Evolutionary conservation across 805 yeast genomes (phyloP).

Genomic region (Yamadazyma tumulicola): DNA sequence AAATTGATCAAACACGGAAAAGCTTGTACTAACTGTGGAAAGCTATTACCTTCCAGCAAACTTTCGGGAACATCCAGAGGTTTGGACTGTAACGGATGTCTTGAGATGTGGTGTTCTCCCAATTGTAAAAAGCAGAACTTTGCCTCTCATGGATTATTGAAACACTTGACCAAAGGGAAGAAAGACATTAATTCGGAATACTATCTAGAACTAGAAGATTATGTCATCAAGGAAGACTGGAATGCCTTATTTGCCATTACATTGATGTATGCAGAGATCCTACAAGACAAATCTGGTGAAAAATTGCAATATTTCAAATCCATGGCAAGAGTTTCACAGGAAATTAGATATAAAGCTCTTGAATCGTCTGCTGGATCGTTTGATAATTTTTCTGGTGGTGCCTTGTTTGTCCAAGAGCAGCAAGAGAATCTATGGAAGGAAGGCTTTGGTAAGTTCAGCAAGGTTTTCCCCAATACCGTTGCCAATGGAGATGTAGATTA

Average conservation of each 20-base stretch:
- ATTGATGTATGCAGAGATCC: constrained; percentile 45
- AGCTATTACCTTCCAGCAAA: constrained; percentile 29
- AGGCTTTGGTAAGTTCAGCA: constrained; percentile 49
- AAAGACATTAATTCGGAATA: constrained; percentile 38
- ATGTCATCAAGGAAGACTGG: constrained; percentile 64
- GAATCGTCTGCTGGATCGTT: constrained; percentile 54
- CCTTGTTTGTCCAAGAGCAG: constrained; percentile 52
- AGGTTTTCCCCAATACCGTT: constrained; percentile 41
- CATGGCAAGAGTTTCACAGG: constrained; percentile 70
- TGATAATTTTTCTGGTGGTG: constrained; percentile 51
- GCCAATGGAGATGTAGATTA: constrained; percentile 27
- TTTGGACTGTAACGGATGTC: constrained; percentile 63
- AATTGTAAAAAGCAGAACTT: constrained; percentile 54
- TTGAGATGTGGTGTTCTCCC: constrained; percentile 67
- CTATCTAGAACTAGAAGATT: constrained; percentile 57
- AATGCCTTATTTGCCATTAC: constrained; percentile 66
- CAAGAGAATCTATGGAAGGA: constrained; percentile 57
- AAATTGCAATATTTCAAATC: constrained; percentile 49
- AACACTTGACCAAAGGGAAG: constrained; percentile 47
- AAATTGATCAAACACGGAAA: constrained; percentile 56
- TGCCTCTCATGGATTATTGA: constrained; percentile 49
- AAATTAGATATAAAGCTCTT: constrained; percentile 54
- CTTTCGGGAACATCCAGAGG: constrained; percentile 35
- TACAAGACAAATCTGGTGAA: constrained; percentile 40
- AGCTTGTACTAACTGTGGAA: constrained; percentile 74